Conservation (phyloP, 202 grass and related monocot species). For the Zoysia matrella region DNA sequence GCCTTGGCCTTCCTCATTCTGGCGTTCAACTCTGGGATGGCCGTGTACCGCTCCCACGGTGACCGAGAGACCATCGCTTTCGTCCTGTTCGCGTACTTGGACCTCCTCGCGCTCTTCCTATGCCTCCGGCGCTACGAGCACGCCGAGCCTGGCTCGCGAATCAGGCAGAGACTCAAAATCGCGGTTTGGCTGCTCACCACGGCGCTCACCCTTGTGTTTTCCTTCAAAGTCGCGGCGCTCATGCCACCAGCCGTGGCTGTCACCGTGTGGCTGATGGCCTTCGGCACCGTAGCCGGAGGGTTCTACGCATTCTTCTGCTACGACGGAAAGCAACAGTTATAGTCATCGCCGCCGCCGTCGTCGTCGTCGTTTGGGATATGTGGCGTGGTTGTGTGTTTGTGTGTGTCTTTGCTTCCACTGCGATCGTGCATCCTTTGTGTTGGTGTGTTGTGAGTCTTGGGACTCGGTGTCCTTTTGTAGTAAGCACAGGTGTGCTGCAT, state of each 20-base stretch:
- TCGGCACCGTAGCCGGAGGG: not conserved
- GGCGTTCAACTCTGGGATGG: not conserved
- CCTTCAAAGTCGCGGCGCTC: not conserved
- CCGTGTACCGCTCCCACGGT: not conserved
- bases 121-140: not conserved
- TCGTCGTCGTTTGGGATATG: too few species aligned
- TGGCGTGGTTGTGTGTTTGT: too few species aligned
- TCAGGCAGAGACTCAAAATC: not conserved
- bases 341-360: too few species aligned
- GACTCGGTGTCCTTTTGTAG: too few species aligned
- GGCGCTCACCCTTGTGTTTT: not conserved
- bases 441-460: too few species aligned
- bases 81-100: not conserved
- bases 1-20: not conserved
- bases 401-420: too few species aligned
- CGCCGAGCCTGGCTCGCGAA: not conserved
- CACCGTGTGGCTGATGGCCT: not conserved
- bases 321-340: not conserved
- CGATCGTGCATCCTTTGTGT: too few species aligned
- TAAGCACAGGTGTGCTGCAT: too few species aligned
- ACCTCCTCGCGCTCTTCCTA: not conserved
- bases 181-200: slow-evolving; percentile 8
- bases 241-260: not conserved
- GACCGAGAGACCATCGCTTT: not conserved
- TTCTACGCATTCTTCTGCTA: not conserved